Base-by-base conservation (phyloP, 352 stramenopile genomes). In the Nothophytophthora sp. region DNA sequence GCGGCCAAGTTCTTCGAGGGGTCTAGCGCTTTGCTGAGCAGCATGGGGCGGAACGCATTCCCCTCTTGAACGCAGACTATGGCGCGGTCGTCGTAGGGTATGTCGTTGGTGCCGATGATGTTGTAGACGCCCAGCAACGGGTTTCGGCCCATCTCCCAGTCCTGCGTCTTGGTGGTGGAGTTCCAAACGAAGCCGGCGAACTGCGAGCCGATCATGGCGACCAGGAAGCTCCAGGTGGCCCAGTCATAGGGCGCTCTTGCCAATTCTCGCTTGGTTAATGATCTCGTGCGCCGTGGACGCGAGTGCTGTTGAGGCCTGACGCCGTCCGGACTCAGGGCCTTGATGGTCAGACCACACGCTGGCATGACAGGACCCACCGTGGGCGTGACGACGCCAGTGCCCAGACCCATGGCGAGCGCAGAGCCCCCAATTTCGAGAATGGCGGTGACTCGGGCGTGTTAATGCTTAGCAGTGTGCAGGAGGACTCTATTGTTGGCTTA, bases 1-100 rank as follows among this genome's bases (percentile, higher is more conserved):
- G n/a, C n/a, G n/a, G n/a, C n/a, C n/a, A n/a, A n/a, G n/a, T n/a
- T n/a, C n/a, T n/a, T n/a, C n/a, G n/a, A n/a, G n/a, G n/a, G n/a
- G n/a, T n/a, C n/a, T n/a, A 54, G 23, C 7, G 46, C 46, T 9
- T 39, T 35, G 25, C 42, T 44, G 5, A 54, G 23, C 5, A 24
- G 7, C n/a, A 45, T 18, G 4, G 37, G 24, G 13, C 42, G 41
- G 46, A 38, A 54, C 12, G 22, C 15, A 9, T 48, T 20, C 9
- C 48, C 55, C 28, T 50, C 41, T 2, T n/a, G 40, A 5, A 64
- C 34, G 42, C 48, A 64, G 18, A 64, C 47, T 10, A 59, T 33
- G 5, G 13, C 36, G 2, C 55, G 48, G 20, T 64, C 55, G 12
- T 41, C 37, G 19, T 51, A 64, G 12, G 55, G 47, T 30, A 58